phyloP scores from a whole-genome alignment of 768 basidiomycete species.

The Russula emetica region DNA sequence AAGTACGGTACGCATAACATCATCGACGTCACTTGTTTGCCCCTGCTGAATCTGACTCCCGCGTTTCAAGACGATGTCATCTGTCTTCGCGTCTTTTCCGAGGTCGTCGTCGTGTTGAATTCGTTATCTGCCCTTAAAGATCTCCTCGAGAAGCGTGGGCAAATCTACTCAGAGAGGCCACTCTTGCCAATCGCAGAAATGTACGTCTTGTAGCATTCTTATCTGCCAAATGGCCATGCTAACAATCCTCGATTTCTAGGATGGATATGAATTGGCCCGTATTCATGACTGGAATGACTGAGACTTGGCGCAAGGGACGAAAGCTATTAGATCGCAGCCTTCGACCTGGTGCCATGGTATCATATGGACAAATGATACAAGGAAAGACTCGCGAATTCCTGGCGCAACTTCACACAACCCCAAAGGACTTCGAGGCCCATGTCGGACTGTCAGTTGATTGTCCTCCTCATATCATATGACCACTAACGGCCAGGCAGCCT shows the following conservation, averaged over 20 bases:
- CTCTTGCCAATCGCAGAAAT: neutral
- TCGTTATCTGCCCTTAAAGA: conserved; percentile 4
- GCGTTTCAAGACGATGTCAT: neutral
- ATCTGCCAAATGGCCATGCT: neutral
- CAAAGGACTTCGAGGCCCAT: conserved; percentile 2
- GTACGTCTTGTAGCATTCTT: neutral
- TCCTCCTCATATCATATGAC: neutral
- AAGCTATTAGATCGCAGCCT: conserved; percentile 16
- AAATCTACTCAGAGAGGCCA: conserved; percentile 24
- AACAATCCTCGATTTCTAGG: neutral
- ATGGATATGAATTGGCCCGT: neutral
- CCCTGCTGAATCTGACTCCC: neutral
- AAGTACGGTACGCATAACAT: neutral
- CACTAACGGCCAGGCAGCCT: neutral
- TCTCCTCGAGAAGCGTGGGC: conserved; percentile 5
- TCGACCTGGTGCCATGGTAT: neutral
- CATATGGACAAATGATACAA: conserved; percentile 1
- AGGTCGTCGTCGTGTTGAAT: neutral
- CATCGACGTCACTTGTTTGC: too few species aligned
- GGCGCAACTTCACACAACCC: neutral
- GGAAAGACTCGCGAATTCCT: conserved; percentile 8
- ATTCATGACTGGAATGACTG: neutral
- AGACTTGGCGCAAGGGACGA: conserved; percentile 3
- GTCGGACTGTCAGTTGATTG: neutral
- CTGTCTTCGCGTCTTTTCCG: conserved; percentile 1